Evolutionary conservation across 2,329 filamentous ascomycete genomes (phyloP).

Genomic region (Trichophyton simii): DNA sequence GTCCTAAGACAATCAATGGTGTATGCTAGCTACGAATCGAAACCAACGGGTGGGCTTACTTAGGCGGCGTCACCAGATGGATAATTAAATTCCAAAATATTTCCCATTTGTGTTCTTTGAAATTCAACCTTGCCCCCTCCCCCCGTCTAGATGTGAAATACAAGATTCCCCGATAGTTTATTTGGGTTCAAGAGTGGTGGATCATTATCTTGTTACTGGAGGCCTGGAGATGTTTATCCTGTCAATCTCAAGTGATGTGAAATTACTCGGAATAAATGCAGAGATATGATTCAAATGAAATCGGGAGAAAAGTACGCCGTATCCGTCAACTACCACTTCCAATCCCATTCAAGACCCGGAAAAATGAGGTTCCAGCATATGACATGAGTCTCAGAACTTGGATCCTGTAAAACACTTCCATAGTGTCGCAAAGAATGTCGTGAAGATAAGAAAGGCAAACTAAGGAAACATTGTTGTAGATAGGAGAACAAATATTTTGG

Average conservation of each 20-base stretch:
- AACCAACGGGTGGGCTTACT: conserved; percentile 4
- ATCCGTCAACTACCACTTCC: not conserved
- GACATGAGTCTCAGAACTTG: not conserved
- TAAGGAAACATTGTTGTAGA: not conserved
- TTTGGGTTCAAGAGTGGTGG: not conserved
- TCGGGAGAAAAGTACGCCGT: not conserved
- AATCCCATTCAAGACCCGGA: not conserved
- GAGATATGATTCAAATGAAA: not conserved
- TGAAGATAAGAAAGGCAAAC: not conserved
- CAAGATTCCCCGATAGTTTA: not conserved
- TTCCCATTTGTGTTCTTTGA: not conserved
- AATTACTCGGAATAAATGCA: not conserved
- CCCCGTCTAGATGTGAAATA: not conserved
- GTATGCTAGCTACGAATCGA: conserved; percentile 15
- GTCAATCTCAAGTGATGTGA: not conserved
- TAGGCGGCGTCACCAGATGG: conserved; percentile 4
- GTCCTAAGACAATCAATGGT: conserved; percentile 12
- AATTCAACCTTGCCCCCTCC: not conserved
- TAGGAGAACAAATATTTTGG: not conserved
- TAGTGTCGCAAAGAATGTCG: not conserved
- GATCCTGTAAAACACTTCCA: not conserved
- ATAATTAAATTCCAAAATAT: conserved; percentile 3
- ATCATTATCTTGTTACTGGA: not conserved
- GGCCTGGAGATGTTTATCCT: too few species aligned
- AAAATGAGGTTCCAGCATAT: not conserved